Evolutionary conservation across 2,329 filamentous ascomycete species (phyloP).

Genomic region (Hypoxylon sp.): DNA sequence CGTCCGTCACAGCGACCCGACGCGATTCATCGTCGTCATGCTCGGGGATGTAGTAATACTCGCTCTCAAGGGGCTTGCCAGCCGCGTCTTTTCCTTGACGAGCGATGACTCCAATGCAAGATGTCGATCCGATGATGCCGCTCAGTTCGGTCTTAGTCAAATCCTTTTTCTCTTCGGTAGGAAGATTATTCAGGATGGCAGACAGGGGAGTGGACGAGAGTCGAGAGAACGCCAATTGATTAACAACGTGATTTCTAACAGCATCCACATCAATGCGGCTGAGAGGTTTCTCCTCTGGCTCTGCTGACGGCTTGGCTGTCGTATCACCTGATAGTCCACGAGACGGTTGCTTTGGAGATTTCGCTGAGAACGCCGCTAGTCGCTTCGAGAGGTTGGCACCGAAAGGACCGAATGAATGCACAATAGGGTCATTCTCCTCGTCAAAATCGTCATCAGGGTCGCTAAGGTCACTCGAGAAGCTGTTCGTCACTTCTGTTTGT

Average conservation of each 20-base stretch:
- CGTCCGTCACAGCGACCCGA: slow-evolving; percentile 85
- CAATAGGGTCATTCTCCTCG: slow-evolving; percentile 94
- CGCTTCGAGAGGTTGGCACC: slow-evolving; percentile 87
- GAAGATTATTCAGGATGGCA: slow-evolving; percentile 89
- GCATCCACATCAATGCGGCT: slow-evolving; percentile 58
- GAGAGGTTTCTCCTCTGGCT: slow-evolving; percentile 52
- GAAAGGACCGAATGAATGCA: slow-evolving; percentile 93
- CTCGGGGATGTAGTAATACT: slow-evolving; percentile 97
- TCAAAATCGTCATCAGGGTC: slow-evolving; percentile 80
- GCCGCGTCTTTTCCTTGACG: slow-evolving; percentile 96
- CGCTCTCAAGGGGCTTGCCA: slow-evolving; percentile 91
- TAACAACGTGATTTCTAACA: slow-evolving; percentile 89
- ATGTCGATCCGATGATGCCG: slow-evolving; percentile 78
- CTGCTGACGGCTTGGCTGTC: slow-evolving; percentile 46
- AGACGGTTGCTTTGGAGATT: slow-evolving; percentile 71
- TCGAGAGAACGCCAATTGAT: slow-evolving; percentile 95
- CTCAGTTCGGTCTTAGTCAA: slow-evolving; percentile 76
- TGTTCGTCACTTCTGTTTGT: slow-evolving; percentile 65
- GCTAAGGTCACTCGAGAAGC: slow-evolving; percentile 71
- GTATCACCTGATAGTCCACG: slow-evolving; percentile 43
- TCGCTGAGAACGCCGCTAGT: slow-evolving; percentile 81
- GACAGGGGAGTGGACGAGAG: slow-evolving; percentile 92
- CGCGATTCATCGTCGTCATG: slow-evolving; percentile 84
- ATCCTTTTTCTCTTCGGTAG: slow-evolving; percentile 72
- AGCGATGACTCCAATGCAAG: slow-evolving; percentile 88